A percentile compares a stretch with the other conserved stretches of the same genome.
phyloP scores from a whole-genome alignment of 257 asterid species.

The Fraxinus pennsylvanica region DNA sequence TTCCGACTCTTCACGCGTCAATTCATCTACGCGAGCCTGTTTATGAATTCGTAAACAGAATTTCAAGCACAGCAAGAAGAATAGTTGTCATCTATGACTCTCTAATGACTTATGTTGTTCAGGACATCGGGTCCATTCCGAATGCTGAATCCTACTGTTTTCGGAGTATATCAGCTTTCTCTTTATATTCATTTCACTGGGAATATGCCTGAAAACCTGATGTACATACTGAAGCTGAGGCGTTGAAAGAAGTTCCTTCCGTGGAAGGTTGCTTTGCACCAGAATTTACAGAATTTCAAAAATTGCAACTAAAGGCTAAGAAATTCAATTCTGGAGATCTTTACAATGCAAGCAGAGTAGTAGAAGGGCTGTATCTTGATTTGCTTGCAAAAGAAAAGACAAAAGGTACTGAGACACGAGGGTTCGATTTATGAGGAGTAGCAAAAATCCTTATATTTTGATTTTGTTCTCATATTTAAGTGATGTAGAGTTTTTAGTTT shows the following conservation, averaged over 20 bases:
- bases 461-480: not conserved
- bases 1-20: not conserved
- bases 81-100: conserved; percentile 11
- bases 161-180: not conserved
- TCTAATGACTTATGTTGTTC: conserved; percentile 12
- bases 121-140: not conserved
- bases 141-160: conserved; percentile 9
- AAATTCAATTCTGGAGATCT: conserved; percentile 36
- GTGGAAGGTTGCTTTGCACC: conserved; percentile 34
- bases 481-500: not conserved
- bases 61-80: not conserved
- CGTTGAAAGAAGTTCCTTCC: conserved; percentile 34
- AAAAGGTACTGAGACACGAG: not conserved
- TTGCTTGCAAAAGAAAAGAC: conserved; percentile 27
- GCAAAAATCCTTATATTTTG: not conserved
- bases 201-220: not conserved
- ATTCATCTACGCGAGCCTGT: conserved; percentile 6
- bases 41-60: not conserved
- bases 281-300: conserved; percentile 34
- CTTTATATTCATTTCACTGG: not conserved
- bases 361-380: conserved; percentile 50
- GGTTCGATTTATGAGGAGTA: not conserved
- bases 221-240: not conserved
- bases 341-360: conserved; percentile 40
- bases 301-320: conserved; percentile 13